A percentile compares a stretch with the other conserved stretches of the same genome.
Conservation (phyloP, 2,329 filamentous ascomycete genomes). For the Ophiostoma tasmaniense region DNA sequence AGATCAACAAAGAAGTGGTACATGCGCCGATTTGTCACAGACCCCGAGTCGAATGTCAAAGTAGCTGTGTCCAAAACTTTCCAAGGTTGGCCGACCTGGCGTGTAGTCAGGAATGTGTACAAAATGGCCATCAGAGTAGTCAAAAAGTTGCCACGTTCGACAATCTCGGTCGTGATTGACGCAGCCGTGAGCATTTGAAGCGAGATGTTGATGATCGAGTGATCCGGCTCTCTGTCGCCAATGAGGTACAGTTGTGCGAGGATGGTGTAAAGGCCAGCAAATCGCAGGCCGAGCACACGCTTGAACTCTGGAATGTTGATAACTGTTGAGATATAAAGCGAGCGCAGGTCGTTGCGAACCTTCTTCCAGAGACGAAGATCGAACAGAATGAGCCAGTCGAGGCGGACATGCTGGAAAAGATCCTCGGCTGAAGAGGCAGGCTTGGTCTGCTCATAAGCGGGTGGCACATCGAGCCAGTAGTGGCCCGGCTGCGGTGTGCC, state of each 20-base stretch:
- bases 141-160: constrained; percentile 90
- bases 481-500: constrained; percentile 52
- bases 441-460: constrained; percentile 54
- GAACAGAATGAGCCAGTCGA: constrained; percentile 92
- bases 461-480: constrained; percentile 81
- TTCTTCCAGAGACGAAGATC: constrained; percentile 97
- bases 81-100: constrained; percentile 90
- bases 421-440: constrained; percentile 70
- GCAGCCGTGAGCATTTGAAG: constrained; percentile 94
- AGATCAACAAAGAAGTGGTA: constrained; percentile 97
- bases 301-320: constrained; percentile 96
- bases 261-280: constrained; percentile 88
- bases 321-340: constrained; percentile 93
- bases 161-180: constrained; percentile 91
- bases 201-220: constrained; percentile 96
- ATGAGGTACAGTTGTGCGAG: constrained; percentile 92
- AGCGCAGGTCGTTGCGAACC: constrained; percentile 77
- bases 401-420: constrained; percentile 75
- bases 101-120: constrained; percentile 92
- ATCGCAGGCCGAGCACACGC: constrained; percentile 81
- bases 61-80: constrained; percentile 80
- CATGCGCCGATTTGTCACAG: constrained; percentile 88
- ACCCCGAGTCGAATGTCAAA: constrained; percentile 86
- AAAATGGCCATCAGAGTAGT: constrained; percentile 92
- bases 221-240: constrained; percentile 90